Conservation (phyloP, 331 rosid species). For the Quercus tomentella region DNA sequence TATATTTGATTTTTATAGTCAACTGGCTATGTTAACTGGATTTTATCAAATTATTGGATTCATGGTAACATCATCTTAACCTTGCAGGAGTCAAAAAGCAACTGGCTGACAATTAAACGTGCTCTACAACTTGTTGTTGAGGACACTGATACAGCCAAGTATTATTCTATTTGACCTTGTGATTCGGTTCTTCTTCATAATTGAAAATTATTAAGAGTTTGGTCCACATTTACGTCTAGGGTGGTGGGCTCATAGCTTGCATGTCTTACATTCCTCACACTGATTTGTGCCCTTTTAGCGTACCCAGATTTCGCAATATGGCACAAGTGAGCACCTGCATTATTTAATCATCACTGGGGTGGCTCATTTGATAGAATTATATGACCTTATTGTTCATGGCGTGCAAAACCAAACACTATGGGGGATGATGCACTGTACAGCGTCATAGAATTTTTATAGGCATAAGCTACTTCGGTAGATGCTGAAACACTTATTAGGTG, state of each 20-base stretch:
- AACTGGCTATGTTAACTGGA: neutral
- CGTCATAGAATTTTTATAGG: neutral
- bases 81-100: slow-evolving; percentile 88
- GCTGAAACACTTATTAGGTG: neutral
- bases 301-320: neutral
- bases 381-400: neutral
- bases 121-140: slow-evolving; percentile 93
- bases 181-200: slow-evolving; percentile 10
- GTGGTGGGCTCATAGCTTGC: neutral
- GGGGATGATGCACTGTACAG: neutral
- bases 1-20: neutral
- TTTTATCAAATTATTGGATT: neutral
- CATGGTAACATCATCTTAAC: slow-evolving; percentile 27
- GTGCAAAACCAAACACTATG: neutral
- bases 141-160: slow-evolving; percentile 89
- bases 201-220: neutral
- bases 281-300: neutral
- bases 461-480: neutral
- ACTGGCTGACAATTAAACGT: slow-evolving; percentile 85
- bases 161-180: slow-evolving; percentile 35
- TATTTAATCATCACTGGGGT: neutral
- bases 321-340: neutral
- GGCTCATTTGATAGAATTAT: neutral
- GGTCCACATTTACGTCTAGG: neutral
- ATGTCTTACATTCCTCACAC: neutral